These are phyloP conservation scores for Blastobotrys mokoenaii DNA, from an alignment of 805 yeast species.

Conservation along the genomic window DNA sequence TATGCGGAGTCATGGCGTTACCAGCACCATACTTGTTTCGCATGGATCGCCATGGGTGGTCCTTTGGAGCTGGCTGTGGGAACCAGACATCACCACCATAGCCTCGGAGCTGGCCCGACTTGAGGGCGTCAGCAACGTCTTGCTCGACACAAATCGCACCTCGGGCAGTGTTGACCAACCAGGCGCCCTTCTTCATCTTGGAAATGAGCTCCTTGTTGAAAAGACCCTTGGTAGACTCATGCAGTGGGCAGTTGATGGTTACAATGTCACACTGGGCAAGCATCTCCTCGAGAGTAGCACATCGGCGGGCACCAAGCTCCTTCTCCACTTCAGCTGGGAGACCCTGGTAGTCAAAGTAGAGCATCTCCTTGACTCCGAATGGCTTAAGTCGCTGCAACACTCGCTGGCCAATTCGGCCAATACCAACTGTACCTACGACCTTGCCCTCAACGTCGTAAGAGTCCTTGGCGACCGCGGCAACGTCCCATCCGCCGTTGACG, in stretches of 20 bases:
- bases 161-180: slow-evolving; percentile 72
- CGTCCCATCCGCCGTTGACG: slow-evolving; percentile 57
- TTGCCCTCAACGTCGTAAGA: slow-evolving; percentile 70
- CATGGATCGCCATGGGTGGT: slow-evolving; percentile 73
- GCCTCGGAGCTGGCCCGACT: slow-evolving; percentile 61
- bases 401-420: slow-evolving; percentile 73
- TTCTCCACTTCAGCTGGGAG: slow-evolving; percentile 51
- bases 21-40: slow-evolving; percentile 60
- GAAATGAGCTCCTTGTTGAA: slow-evolving; percentile 53
- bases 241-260: slow-evolving; percentile 71
- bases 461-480: slow-evolving; percentile 66
- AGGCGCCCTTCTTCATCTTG: slow-evolving; percentile 65
- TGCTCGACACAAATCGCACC: slow-evolving; percentile 70
- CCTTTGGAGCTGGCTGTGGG: slow-evolving; percentile 75
- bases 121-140: slow-evolving; percentile 68
- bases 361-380: slow-evolving; percentile 64
- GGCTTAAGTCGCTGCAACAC: slow-evolving; percentile 64
- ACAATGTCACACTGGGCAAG: slow-evolving; percentile 62
- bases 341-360: slow-evolving; percentile 68
- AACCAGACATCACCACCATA: slow-evolving; percentile 84
- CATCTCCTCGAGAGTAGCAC: slow-evolving; percentile 53
- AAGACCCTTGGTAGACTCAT: slow-evolving; percentile 58
- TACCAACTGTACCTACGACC: slow-evolving; percentile 72
- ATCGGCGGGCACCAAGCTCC: slow-evolving; percentile 49
- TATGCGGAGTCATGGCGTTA: slow-evolving; percentile 80